phyloP scores from a whole-genome alignment of 1,284 basidiomycete species.

The Bjerkandera adusta region DNA sequence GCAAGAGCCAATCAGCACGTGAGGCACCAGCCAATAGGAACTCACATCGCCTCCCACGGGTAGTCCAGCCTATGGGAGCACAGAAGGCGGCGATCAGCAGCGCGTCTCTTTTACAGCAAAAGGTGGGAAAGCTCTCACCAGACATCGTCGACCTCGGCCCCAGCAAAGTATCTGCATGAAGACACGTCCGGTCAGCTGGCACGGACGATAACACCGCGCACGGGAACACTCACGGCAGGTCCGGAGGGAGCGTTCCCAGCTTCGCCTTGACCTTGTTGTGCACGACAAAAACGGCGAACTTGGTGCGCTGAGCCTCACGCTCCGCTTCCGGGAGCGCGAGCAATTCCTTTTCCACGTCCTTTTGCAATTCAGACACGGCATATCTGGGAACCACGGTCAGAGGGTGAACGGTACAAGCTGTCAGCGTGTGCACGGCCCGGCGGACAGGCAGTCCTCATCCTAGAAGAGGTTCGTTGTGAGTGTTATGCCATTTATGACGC shows the following conservation, averaged over 20 bases:
- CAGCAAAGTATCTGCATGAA: conserved; percentile 62
- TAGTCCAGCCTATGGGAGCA: conserved; percentile 73
- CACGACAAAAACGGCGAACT: conserved; percentile 91
- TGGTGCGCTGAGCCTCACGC: conserved; percentile 71
- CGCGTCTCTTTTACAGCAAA: not conserved
- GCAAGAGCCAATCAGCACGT: conserved; percentile 16
- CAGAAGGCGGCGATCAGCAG: conserved; percentile 15
- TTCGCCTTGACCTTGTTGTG: conserved; percentile 94
- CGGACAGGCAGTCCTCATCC: not conserved
- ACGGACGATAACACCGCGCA: conserved; percentile 1
- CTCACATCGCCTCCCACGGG: conserved; percentile 79
- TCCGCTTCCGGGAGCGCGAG: conserved; percentile 62
- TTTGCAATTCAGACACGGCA: conserved; percentile 82
- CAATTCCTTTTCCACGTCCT: conserved; percentile 81
- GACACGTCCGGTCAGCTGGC: conserved; percentile 5
- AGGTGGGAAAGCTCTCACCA: conserved; percentile 31
- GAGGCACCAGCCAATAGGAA: conserved; percentile 17
- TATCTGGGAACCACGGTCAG: conserved; percentile 51
- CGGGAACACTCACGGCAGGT: conserved; percentile 51
- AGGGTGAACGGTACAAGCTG: conserved; percentile 5
- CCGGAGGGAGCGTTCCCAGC: conserved; percentile 65
- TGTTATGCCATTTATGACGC: too few relatives aligned
- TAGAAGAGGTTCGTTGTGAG: too few relatives aligned
- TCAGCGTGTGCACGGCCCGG: too few relatives aligned
- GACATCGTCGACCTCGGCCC: conserved; percentile 60